Conservation (phyloP, 1,284 basidiomycete species). For the Cutaneotrichosporon cavernicola region DNA sequence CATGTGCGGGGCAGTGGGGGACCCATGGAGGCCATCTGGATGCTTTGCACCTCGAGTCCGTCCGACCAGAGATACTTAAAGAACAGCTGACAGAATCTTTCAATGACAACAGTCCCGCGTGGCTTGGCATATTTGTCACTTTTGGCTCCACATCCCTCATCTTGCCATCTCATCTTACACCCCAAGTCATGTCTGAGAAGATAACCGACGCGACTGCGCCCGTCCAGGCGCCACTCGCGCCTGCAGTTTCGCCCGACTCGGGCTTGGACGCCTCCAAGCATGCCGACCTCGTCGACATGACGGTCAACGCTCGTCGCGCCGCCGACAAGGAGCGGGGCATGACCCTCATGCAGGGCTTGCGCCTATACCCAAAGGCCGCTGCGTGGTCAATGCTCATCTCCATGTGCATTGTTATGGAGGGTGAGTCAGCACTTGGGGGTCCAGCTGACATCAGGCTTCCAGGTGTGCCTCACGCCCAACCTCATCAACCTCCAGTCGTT, state of each 20-base stretch:
- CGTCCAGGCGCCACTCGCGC: too few relatives aligned
- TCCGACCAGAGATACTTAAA: background rate
- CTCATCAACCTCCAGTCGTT: constrained; percentile 51
- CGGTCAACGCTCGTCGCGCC: constrained; percentile 16
- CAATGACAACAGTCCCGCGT: background rate
- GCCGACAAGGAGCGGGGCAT: constrained; percentile 51
- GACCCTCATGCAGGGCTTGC: constrained; percentile 46
- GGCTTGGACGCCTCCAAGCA: background rate
- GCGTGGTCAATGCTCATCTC: constrained; percentile 54
- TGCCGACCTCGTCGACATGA: constrained; percentile 14
- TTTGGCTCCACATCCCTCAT: background rate
- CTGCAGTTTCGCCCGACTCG: background rate
- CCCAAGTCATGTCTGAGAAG: background rate
- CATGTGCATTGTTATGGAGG: constrained; percentile 56
- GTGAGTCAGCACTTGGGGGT: constrained; percentile 15
- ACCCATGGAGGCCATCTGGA: background rate
- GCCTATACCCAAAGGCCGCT: constrained; percentile 55
- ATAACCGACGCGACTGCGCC: background rate
- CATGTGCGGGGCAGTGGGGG: background rate
- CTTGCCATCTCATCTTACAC: background rate
- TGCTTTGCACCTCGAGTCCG: background rate
- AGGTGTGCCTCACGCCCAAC: constrained; percentile 47
- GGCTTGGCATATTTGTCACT: background rate
- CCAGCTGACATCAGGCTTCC: constrained; percentile 30
- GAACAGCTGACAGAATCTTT: background rate